Evolutionary conservation across 164 flowering plant genomes (phyloP), one percentile per base, ranked within the genome.

Genomic region (Kingdonia uniflora): DNA sequence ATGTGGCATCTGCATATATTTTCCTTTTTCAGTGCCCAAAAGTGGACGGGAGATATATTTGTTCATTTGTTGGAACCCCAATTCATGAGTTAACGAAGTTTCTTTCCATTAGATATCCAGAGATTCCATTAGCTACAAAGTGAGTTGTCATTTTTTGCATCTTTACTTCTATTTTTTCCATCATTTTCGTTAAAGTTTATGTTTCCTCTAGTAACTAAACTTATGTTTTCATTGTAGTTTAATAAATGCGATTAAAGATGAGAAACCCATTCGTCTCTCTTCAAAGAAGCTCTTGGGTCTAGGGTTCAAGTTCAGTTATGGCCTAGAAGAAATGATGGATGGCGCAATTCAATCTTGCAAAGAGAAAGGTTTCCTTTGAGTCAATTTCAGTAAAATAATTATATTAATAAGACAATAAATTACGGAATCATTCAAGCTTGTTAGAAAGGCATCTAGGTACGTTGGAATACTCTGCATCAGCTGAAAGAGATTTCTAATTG

Each of bases 321-420:
- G 78, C 2, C 42, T 74, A 0, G 74, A 78, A 8, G 86, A 78
- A 6, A 83, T 80, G 75, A 73, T 60, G 26, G 62, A 59, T 51
- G 72, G 58, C 35, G 77, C 72, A 26, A 56, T 73, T 26, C 25
- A 51, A 2, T 39, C 71, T 16, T 67, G 77, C 61, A 70, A 60
- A 53, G 48, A 65, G 14, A 66, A 58, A 60, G 68, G 71, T 16
- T 59, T 65, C 37, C 63, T 69, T 11, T 60, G 59, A 21, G 35
- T n/a, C n/a, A n/a, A n/a, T n/a, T n/a, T n/a, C n/a, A n/a, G n/a
- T n/a, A n/a, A n/a, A n/a, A n/a, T n/a, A n/a, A n/a, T n/a, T n/a
- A n/a, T n/a, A n/a, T n/a, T n/a, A n/a, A n/a, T n/a, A n/a, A n/a
- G n/a, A n/a, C n/a, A n/a, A n/a, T n/a, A n/a, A n/a, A n/a, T n/a